A percentile compares a stretch with the other conserved stretches of the same genome.
Evolutionary conservation across 257 asterid genomes (phyloP).

Genomic region (Jaltomata sinuosa): DNA sequence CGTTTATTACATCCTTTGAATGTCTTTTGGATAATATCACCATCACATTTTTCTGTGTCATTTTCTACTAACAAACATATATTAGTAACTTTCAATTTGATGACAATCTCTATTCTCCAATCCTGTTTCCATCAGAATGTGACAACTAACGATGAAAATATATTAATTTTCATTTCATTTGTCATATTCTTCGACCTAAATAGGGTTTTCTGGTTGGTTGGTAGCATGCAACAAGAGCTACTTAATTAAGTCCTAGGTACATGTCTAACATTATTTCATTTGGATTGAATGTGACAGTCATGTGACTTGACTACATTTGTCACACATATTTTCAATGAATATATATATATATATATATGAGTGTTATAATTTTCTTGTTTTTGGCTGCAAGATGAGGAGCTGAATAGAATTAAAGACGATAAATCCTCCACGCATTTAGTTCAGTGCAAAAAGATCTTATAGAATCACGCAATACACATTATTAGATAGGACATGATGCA

Average conservation of each 20-base stretch:
- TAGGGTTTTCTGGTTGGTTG: background rate
- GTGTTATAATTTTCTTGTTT: too few relatives aligned
- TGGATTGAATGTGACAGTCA: background rate
- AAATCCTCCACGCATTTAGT: too few relatives aligned
- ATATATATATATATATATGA: too few relatives aligned
- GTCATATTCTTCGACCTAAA: background rate
- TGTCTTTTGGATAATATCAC: background rate
- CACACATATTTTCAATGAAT: background rate
- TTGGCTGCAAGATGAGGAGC: too few relatives aligned
- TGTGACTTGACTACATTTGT: background rate
- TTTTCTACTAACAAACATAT: background rate
- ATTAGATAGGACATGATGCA: too few relatives aligned
- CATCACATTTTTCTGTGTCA: background rate
- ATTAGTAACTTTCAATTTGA: background rate
- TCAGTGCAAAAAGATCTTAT: too few relatives aligned
- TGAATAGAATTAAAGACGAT: too few relatives aligned
- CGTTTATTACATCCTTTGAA: too few relatives aligned
- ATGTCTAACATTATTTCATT: too few relatives aligned
- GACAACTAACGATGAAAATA: background rate
- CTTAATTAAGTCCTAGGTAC: background rate
- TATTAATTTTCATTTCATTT: background rate
- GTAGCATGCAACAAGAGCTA: background rate
- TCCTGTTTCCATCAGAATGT: background rate
- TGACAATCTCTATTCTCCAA: background rate
- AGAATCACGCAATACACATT: too few relatives aligned